Evolutionary conservation across 139 green algal genomes (phyloP).

Genomic region (Tetradesmus obliquus): DNA sequence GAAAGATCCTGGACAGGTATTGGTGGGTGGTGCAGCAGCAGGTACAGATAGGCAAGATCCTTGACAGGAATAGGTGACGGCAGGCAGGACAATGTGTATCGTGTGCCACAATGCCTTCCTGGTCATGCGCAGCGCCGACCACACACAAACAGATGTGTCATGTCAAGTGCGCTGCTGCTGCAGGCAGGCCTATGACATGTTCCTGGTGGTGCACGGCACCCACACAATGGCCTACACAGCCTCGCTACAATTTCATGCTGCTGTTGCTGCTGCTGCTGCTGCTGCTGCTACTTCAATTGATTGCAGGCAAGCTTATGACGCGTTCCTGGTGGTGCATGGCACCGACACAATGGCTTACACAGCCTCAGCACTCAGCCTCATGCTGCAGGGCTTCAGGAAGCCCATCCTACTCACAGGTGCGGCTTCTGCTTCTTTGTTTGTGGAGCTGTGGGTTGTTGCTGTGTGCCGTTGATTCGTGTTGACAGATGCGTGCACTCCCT

Average conservation of each 20-base stretch:
- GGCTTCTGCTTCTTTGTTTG: neutral
- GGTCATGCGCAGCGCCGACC: too few species aligned
- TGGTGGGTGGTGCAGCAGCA: too few species aligned
- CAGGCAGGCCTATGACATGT: slow-evolving; percentile 76
- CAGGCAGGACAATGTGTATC: too few species aligned
- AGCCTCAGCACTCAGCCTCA: slow-evolving; percentile 86
- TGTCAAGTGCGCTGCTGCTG: neutral
- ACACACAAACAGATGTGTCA: too few species aligned
- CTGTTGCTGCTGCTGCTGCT: neutral
- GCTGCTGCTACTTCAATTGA: neutral
- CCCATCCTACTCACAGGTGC: slow-evolving; percentile 74
- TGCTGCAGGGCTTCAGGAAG: slow-evolving; percentile 84
- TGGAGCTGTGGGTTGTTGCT: too few species aligned
- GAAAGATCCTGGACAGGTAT: slow-evolving; percentile 1
- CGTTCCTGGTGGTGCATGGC: slow-evolving; percentile 82
- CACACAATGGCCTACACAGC: slow-evolving; percentile 95
- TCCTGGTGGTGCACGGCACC: slow-evolving; percentile 85
- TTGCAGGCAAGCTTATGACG: slow-evolving; percentile 71
- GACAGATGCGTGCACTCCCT: neutral
- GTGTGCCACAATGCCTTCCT: too few species aligned
- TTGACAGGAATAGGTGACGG: neutral
- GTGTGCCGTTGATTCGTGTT: too few species aligned
- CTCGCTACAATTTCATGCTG: neutral
- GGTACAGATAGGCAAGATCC: slow-evolving; percentile 27
- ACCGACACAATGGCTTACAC: slow-evolving; percentile 95